Conservation (phyloP, 768 basidiomycete species). For the Rhodotorula babjevae region DNA sequence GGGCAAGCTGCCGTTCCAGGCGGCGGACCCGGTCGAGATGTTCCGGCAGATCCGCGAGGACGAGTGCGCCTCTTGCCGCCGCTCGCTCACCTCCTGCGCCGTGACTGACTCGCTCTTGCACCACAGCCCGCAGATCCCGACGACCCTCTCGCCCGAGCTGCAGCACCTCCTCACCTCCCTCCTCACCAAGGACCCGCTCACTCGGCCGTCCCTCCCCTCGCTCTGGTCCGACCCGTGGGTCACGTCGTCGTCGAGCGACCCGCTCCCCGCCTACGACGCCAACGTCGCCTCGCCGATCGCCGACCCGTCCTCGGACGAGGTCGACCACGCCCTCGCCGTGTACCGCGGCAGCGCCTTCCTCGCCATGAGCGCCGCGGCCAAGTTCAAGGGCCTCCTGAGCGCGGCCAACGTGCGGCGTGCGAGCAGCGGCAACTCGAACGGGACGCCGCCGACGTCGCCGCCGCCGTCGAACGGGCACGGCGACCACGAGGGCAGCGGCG, state of each 20-base stretch:
- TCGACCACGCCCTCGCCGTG: conserved; percentile 23
- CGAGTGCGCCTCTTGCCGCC: conserved; percentile 3
- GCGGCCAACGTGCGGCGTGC: not conserved
- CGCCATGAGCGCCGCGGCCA: conserved; percentile 28
- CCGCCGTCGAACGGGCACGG: too few species aligned
- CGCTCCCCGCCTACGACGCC: conserved; percentile 29
- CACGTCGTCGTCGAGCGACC: not conserved
- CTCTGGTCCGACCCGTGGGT: conserved; percentile 35
- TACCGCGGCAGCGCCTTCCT: conserved; percentile 18
- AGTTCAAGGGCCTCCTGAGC: conserved; percentile 22
- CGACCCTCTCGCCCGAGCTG: conserved; percentile 1
- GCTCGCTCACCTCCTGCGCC: not conserved
- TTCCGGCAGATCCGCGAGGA: conserved; percentile 34
- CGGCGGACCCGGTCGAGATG: conserved; percentile 33
- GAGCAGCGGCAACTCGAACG: not conserved
- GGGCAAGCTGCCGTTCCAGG: conserved; percentile 38
- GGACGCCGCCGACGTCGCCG: conserved; percentile 3
- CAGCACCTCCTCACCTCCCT: conserved; percentile 7
- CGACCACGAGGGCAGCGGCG: not conserved
- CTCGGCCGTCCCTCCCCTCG: conserved; percentile 13
- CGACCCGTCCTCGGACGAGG: conserved; percentile 25
- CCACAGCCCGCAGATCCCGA: conserved; percentile 5
- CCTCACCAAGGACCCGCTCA: conserved; percentile 9
- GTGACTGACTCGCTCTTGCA: not conserved
- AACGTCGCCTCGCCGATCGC: conserved; percentile 25